These are phyloP conservation scores for Zoysia japonica DNA, from an alignment of 176 grass and related monocot species.

Conservation along the genomic window DNA sequence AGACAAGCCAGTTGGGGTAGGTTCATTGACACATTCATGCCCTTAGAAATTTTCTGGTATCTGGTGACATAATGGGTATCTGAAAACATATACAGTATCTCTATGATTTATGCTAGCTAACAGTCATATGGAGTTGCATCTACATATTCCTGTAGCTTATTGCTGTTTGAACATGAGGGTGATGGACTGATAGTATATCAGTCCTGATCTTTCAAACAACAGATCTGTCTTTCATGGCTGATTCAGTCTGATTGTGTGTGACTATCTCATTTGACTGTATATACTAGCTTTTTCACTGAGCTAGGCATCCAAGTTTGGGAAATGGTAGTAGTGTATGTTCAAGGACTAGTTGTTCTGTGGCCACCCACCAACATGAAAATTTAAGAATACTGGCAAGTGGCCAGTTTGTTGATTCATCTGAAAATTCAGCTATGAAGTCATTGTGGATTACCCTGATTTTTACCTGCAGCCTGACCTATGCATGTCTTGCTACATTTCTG, in stretches of 20 bases:
- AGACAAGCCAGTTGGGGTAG: too few species aligned
- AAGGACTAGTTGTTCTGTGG: neutral
- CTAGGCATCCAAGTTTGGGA: neutral
- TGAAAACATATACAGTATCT: neutral
- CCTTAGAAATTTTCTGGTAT: neutral
- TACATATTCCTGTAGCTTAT: neutral
- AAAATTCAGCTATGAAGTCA: neutral
- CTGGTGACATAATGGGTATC: neutral
- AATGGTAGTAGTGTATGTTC: neutral
- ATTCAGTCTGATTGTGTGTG: neutral
- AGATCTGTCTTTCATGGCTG: neutral
- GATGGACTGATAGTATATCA: neutral
- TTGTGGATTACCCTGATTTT: neutral
- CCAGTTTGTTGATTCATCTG: conserved; percentile 1
- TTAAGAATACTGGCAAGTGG: neutral
- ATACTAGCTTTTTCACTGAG: neutral
- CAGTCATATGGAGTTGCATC: neutral
- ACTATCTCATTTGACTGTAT: neutral
- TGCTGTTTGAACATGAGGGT: neutral
- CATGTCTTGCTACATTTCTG: neutral
- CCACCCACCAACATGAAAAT: neutral
- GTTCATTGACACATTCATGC: neutral
- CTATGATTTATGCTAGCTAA: neutral
- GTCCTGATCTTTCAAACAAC: neutral
- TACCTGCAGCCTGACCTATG: neutral